Base-by-base conservation (phyloP, 352 stramenopile genomes). In the Pythium biforme region DNA sequence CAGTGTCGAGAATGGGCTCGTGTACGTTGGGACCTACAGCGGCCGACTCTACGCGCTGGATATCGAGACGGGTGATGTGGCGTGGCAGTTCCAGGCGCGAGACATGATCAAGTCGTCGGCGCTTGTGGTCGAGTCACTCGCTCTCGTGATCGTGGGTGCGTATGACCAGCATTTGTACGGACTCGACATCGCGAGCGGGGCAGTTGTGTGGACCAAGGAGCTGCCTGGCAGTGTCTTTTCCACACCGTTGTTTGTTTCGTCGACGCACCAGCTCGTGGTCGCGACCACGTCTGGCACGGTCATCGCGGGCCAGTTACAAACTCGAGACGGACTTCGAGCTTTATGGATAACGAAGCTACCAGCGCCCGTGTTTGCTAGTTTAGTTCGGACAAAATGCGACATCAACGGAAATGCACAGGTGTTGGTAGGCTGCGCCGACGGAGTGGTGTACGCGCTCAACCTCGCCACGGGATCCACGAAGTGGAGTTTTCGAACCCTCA, bases 11-110 rank as follows among this genome's bases (percentile, higher is more conserved):
- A 39, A 74, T 22, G 40, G 59, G 11, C 23, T 75, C 4, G 62
- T 86, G 9, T 83, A 77, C n/a, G 62, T 88, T 4, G 78, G 78
- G 3, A 87, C 81, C 3, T 86, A 90, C 47, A 72, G 69, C 39
- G 81, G 78, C 15, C 52, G 64, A 17, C 27, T 90, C 5, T 84
- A 81, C 34, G 78, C 78, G 8, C 34, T 87, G 19, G 66, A 80
- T 20, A 14, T 83, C 12, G 23, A 58, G 2, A 72, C 60, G 58
- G 78, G 81, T 9, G 9, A 26, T 0, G 57, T 39, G 0, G 40
- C 43, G 4, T 90, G 80, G 80, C 37, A 9, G 31, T 85, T 82
- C 41, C 50, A 69, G 29, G 63, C 70, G 0, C 19, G 12, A 11
- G 55, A 64, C 8, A 68, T 65, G 43, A 84, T 90, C 48, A 90